Percentiles rank a stretch among this genome's conserved stretches.
Evolutionary conservation across 2,329 filamentous ascomycete species (phyloP).

Genomic region (Tolypocladium ophioglossoides): DNA sequence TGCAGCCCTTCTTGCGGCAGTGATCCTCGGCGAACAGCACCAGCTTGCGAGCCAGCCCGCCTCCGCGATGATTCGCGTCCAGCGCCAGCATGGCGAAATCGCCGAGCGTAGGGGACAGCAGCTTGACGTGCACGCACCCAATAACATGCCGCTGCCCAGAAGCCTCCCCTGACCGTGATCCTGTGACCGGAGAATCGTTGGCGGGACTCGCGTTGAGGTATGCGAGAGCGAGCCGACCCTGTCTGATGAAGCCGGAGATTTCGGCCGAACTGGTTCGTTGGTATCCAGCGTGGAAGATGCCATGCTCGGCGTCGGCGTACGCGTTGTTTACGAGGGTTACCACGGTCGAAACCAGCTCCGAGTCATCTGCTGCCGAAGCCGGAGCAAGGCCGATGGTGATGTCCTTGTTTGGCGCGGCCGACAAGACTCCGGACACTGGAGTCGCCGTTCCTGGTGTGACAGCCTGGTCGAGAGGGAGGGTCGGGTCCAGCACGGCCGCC

Average conservation of each 20-base stretch:
- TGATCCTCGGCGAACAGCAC: conserved; percentile 16
- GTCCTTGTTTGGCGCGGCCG: not conserved
- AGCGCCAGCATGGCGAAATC: conserved; percentile 19
- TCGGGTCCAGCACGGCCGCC: not conserved
- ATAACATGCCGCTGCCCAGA: conserved; percentile 3
- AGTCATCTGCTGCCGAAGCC: conserved; percentile 8
- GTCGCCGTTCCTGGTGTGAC: not conserved
- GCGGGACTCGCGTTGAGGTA: conserved; percentile 5
- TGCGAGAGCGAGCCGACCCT: conserved; percentile 13
- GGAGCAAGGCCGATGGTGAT: conserved; percentile 12
- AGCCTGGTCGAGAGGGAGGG: not conserved
- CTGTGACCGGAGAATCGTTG: not conserved
- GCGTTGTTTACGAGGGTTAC: conserved; percentile 14
- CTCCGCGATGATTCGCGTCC: conserved; percentile 10
- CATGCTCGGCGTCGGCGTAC: conserved; percentile 13
- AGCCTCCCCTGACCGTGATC: too few relatives aligned
- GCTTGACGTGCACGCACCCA: conserved; percentile 17
- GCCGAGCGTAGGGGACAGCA: conserved; percentile 8
- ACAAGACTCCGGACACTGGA: not conserved
- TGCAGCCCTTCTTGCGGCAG: conserved; percentile 14
- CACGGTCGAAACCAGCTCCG: conserved; percentile 1
- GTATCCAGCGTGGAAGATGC: conserved; percentile 16
- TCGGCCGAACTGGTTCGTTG: conserved; percentile 12
- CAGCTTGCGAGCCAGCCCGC: conserved; percentile 14
- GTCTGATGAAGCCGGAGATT: conserved; percentile 10